Evolutionary conservation across 495 filamentous ascomycete genomes (phyloP), one percentile per base, ranked within the genome.

Genomic region (Neurospora discreta): DNA sequence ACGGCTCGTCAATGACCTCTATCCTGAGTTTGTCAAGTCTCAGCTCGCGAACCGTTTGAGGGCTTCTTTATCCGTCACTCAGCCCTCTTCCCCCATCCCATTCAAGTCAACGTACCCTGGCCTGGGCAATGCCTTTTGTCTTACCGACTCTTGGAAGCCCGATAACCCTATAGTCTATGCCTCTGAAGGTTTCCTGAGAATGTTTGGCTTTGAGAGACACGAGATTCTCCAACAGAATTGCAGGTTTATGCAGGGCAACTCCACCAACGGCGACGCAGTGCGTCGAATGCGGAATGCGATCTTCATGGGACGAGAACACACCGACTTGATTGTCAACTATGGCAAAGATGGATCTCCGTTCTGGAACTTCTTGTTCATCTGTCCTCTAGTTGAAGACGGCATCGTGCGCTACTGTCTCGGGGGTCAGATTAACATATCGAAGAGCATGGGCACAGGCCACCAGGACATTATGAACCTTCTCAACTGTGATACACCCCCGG

Each of bases 361-460:
- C 71, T 88, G 86, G 87, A 88, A 87, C 71, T 74, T 89, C 30
- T 74, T 88, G 9, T 86, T 87, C 70, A 75, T 85, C 39, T 82
- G 85, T 39, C 87, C 87, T 0, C 76, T 89, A 4, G 79, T 84
- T 68, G 80, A 79, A 30, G 70, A 80, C 1, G 86, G 85, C 1
- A 80, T 77, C 20, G 70, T 84, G 3, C 77, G 76, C 0, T 88
- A 82, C 80, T 86, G 81, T 72, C 81, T 89, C 13, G 87, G 87
- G 9, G 87, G 80, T 0, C 87, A 89, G 76, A 83, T 89, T 75
- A 86, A 88, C 73, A 84, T 87, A 58, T 87, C 85, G 2, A 84
- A 84, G 15, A 84, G 81, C 13, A 83, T 88, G 72, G 84, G 83
- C 44, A 80, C 79, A 60, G 72, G 75, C 0, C 77, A 78, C 68